These are phyloP conservation scores for Solanum chilense DNA, from an alignment of 257 asterid genomes.

Conservation along the genomic window DNA sequence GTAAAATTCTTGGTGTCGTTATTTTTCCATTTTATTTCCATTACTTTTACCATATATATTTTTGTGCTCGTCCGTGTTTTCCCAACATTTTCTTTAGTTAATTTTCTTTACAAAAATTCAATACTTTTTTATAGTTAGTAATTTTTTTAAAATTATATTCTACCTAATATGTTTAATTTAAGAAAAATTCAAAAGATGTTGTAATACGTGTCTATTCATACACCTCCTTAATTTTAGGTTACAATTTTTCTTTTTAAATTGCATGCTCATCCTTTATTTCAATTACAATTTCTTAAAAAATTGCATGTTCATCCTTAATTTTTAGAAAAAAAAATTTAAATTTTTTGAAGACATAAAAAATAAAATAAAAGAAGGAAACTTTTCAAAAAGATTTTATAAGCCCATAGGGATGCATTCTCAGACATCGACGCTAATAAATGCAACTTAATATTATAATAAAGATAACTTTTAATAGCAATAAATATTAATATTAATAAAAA, in stretches of 20 bases:
- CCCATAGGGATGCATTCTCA: not conserved
- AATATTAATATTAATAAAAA: no score
- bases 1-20: no score
- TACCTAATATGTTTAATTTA: not conserved
- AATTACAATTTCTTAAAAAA: no score
- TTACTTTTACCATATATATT: no score
- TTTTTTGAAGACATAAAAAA: not conserved
- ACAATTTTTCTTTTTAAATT: not conserved
- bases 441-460: not conserved
- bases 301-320: not conserved
- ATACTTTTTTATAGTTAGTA: not conserved
- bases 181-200: not conserved
- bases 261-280: no score
- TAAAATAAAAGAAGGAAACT: not conserved
- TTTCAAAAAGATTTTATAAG: not conserved
- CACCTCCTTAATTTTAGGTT: not conserved
- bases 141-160: not conserved
- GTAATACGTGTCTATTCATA: not conserved
- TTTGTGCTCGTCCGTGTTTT: no score
- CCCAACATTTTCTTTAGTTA: not conserved
- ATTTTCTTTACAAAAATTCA: not conserved
- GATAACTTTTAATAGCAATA: no score
- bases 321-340: no score
- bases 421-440: not conserved
- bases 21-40: no score